Evolutionary conservation across 2,329 filamentous ascomycete species (phyloP).

Genomic region (Rhexocercosporidium sp.): DNA sequence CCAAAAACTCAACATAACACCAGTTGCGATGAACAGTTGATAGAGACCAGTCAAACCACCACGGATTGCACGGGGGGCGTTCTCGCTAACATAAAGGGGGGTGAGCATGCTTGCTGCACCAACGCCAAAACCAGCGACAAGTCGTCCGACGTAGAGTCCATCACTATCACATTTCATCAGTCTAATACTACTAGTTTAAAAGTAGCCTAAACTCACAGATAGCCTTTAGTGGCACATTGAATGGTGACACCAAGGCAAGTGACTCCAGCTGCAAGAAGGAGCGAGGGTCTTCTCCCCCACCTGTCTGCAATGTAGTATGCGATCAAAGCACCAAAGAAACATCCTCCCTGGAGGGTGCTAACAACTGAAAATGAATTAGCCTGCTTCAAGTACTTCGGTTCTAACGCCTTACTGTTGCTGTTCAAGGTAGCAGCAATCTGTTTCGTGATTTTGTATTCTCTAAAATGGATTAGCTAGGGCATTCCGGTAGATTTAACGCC

Average conservation of each 20-base stretch:
- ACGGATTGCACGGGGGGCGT: constrained; percentile 55
- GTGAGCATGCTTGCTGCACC: constrained; percentile 52
- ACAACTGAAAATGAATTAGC: constrained; percentile 53
- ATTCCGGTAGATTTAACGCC: neutral
- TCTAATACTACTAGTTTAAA: neutral
- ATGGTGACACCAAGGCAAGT: constrained; percentile 67
- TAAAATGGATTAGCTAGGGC: constrained; percentile 49
- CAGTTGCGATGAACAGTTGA: constrained; percentile 51
- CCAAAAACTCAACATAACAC: constrained; percentile 51
- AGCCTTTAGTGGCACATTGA: constrained; percentile 65
- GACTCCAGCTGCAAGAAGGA: constrained; percentile 62
- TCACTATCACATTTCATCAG: constrained; percentile 37
- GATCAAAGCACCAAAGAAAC: constrained; percentile 66
- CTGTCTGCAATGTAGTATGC: constrained; percentile 47
- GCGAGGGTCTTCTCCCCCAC: constrained; percentile 40
- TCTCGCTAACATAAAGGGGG: constrained; percentile 50
- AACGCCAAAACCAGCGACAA: constrained; percentile 54
- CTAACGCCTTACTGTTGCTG: constrained; percentile 49
- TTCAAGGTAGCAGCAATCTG: constrained; percentile 55
- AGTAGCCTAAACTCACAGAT: constrained; percentile 45
- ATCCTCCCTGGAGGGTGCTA: constrained; percentile 72
- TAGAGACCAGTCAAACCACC: constrained; percentile 56
- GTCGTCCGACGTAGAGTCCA: constrained; percentile 70
- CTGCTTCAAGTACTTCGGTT: too few relatives aligned
- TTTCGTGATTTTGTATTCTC: constrained; percentile 45